These are phyloP conservation scores for Yarrowia phangngaensis DNA, from an alignment of 805 yeast genomes.

Conservation along the genomic window DNA sequence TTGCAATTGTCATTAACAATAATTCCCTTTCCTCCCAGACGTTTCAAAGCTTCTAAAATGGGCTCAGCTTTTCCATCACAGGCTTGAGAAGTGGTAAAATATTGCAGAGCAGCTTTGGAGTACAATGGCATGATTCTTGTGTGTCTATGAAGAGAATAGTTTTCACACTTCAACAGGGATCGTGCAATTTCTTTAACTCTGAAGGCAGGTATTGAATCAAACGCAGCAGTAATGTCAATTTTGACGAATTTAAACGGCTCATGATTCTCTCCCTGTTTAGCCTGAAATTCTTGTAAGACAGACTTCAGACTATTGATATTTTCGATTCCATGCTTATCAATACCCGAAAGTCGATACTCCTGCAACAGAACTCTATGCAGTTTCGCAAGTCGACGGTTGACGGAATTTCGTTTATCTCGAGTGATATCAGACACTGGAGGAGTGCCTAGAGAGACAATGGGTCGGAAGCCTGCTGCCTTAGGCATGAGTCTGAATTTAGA, in stretches of 20 bases:
- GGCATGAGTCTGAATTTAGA: constrained; percentile 19
- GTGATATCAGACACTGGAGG: background rate
- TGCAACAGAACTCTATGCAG: constrained; percentile 5
- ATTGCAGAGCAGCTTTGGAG: background rate
- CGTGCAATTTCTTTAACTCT: background rate
- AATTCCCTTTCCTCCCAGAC: background rate
- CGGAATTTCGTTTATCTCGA: background rate
- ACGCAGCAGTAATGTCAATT: constrained; percentile 8
- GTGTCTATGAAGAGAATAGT: background rate
- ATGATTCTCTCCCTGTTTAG: background rate
- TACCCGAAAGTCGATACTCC: background rate
- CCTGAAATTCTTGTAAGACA: background rate
- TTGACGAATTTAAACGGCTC: constrained; percentile 5
- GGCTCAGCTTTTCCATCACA: background rate
- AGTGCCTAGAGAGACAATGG: constrained; percentile 12
- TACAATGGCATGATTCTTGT: background rate
- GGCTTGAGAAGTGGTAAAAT: background rate
- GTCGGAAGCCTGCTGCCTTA: constrained; percentile 2
- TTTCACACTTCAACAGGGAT: background rate
- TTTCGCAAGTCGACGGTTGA: background rate
- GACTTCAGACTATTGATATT: background rate
- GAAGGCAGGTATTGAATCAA: constrained; percentile 7
- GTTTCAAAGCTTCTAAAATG: background rate
- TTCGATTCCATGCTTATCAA: background rate
- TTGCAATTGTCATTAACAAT: background rate